Evolutionary conservation across 768 basidiomycete species (phyloP).

Genomic region (Omphalotus guepiniiformis): DNA sequence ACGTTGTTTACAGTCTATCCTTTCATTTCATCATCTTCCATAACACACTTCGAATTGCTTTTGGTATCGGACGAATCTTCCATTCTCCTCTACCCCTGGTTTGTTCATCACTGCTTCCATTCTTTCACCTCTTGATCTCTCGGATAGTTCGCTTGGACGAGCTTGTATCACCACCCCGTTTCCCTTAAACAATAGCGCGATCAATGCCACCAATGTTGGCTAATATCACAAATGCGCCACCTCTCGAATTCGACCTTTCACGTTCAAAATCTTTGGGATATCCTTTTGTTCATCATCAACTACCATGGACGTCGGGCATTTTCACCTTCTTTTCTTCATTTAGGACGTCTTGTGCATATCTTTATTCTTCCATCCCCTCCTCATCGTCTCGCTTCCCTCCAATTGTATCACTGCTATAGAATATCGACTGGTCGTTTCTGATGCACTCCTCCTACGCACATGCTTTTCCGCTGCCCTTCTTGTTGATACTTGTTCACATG

Average conservation of each 20-base stretch:
- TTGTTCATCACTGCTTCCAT: neutral
- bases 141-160: neutral
- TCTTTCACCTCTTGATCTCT: neutral
- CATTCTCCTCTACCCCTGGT: no score
- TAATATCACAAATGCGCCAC: neutral
- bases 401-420: neutral
- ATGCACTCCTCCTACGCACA: neutral
- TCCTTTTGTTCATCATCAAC: neutral
- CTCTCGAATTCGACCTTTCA: neutral
- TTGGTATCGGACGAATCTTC: no score
- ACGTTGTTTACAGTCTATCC: neutral
- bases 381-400: neutral
- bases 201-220: neutral
- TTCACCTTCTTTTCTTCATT: neutral
- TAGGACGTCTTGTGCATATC: constrained; percentile 7
- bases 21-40: neutral
- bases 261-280: neutral
- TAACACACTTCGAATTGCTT: no score
- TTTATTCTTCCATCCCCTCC: neutral
- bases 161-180: neutral
- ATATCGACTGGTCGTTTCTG: constrained; percentile 8
- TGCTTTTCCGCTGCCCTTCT: neutral
- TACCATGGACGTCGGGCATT: neutral
- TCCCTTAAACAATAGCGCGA: neutral
- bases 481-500: neutral